Conservation (phyloP, 306 rosid genomes). For the Acmispon strigosus region DNA sequence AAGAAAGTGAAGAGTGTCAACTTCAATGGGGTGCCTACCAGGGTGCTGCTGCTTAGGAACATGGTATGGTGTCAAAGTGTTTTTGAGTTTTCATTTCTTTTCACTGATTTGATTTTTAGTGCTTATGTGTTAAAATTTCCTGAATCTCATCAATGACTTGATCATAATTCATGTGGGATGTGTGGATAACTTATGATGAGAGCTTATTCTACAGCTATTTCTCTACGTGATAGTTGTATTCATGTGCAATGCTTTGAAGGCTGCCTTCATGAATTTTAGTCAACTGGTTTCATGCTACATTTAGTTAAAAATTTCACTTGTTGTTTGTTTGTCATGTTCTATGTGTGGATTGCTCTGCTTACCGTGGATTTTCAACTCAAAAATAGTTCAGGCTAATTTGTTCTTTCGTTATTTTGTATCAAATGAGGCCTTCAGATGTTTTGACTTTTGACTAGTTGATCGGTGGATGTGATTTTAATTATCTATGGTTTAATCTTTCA, state of each 20-base stretch:
- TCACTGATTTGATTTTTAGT: neutral
- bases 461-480: neutral
- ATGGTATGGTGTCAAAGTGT: conserved; percentile 50
- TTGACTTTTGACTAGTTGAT: neutral
- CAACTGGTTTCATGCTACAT: neutral
- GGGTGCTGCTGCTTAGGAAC: conserved; percentile 82
- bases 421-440: neutral
- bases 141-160: neutral
- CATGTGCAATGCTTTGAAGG: neutral
- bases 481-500: neutral
- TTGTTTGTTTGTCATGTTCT: neutral
- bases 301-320: neutral
- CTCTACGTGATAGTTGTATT: neutral
- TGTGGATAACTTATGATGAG: neutral
- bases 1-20: conserved; percentile 81
- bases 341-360: neutral
- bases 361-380: neutral
- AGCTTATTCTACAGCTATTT: neutral
- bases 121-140: neutral
- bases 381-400: neutral
- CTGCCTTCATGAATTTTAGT: neutral
- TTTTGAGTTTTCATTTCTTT: neutral
- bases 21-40: conserved; percentile 73
- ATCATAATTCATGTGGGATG: neutral
- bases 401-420: neutral